A percentile compares a stretch with the other conserved stretches of the same genome.
Evolutionary conservation across 2,329 filamentous ascomycete genomes (phyloP).

Genomic region (Alternaria gaisen): DNA sequence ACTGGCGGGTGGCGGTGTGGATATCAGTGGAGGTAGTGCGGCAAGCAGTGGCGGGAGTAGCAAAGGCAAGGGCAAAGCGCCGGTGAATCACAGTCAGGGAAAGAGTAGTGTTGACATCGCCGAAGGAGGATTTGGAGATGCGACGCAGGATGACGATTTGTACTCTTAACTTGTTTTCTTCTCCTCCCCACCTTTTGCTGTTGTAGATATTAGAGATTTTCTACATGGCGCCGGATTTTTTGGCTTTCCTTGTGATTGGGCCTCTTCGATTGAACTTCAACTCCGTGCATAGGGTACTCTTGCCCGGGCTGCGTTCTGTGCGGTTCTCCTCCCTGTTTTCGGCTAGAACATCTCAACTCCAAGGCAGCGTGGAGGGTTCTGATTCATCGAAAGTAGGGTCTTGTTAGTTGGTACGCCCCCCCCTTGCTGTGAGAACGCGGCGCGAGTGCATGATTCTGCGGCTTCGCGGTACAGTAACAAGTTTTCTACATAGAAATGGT

Average conservation of each 20-base stretch:
- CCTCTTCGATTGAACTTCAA: too few relatives aligned
- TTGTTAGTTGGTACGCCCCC: too few relatives aligned
- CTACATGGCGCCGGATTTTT: too few relatives aligned
- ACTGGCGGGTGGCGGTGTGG: slow-evolving; percentile 1
- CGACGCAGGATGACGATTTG: slow-evolving; percentile 54
- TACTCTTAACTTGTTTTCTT: slow-evolving; percentile 40
- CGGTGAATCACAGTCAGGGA: slow-evolving; percentile 41
- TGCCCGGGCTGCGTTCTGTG: too few relatives aligned
- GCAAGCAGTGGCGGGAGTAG: slow-evolving; percentile 41
- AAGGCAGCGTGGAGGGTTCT: too few relatives aligned
- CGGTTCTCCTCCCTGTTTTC: too few relatives aligned
- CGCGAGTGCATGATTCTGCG: not conserved
- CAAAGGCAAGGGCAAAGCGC: slow-evolving; percentile 48
- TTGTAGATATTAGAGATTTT: too few relatives aligned
- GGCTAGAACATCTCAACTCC: too few relatives aligned
- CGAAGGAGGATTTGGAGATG: slow-evolving; percentile 51
- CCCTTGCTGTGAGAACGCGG: too few relatives aligned
- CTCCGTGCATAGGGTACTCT: too few relatives aligned
- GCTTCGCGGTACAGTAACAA: not conserved
- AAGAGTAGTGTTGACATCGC: slow-evolving; percentile 49
- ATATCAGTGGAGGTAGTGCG: slow-evolving; percentile 9
- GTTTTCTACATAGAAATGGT: not conserved
- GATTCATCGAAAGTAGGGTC: too few relatives aligned
- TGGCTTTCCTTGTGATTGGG: too few relatives aligned
- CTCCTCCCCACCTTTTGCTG: not conserved